Base-by-base conservation (phyloP, 768 basidiomycete genomes). In the Paxillus involutus region DNA sequence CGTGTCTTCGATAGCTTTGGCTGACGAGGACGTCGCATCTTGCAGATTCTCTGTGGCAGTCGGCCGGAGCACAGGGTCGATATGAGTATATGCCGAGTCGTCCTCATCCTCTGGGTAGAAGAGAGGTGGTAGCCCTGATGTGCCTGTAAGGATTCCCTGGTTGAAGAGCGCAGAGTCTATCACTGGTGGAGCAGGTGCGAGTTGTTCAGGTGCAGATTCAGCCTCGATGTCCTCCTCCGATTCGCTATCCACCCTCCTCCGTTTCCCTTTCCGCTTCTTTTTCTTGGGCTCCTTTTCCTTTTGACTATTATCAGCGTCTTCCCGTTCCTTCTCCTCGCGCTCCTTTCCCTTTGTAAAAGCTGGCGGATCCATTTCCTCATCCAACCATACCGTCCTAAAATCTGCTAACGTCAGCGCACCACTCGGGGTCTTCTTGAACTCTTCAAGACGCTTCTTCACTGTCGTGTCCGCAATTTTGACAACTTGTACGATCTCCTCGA, bases 391-490 rank as follows among this genome's bases (percentile, higher is more conserved):
- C 45, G 80, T 89, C 48, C 94, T 77, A 67, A 95, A 98, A 70
- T 98, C 94, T 12, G 86, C 85, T 48, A 99, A 75, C 2, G 94
- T 95, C 63, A 98, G 72, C 36, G 80, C 78, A 12, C 91, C 94
- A 63, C 89, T 92, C 0, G 88, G 86, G 2, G 94, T 98, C 60
- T 82, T 84, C 67, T 87, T 91, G 77, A 99, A 99, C 73, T 99
- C 97, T 24, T 94, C 90, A 14, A 99, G 75, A 16, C 97, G 83
- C 71, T 96, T 98, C 73, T 87, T 86, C 41, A 99, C 73, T 4
- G 97, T 99, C 11, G 86, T 87, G 64, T 98, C 94, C n/a, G 94
- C 93, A 60, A 98, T 97, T 74, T 98, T 99, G 60, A 98, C 97
- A 14, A 99, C 94, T 67, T 99, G 97, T 17, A 98, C 94, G 44